phyloP scores from a whole-genome alignment of 192 early-diverging fungal genomes.

The Umbelopsis isabellina region DNA sequence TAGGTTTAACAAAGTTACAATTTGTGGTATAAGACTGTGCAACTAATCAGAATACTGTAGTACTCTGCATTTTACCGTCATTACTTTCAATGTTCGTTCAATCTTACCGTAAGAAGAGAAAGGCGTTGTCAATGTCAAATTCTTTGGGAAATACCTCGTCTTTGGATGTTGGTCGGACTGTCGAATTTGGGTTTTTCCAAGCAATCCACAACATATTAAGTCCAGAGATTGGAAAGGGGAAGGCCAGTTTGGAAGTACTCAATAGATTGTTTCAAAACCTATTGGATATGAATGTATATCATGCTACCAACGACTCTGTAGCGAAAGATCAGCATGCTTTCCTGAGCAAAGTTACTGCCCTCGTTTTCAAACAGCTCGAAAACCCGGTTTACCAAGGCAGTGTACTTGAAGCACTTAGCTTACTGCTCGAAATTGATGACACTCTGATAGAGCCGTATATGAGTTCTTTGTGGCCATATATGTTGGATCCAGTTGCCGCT shows the following conservation, averaged over 20 bases:
- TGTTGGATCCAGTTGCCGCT: conserved; percentile 23
- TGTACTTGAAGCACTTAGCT: conserved; percentile 19
- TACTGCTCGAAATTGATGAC: conserved; percentile 31
- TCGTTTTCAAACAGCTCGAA: background rate
- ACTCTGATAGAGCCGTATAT: conserved; percentile 35
- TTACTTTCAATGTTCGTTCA: conserved; percentile 28
- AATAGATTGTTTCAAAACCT: conserved; percentile 22
- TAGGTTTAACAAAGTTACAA: background rate
- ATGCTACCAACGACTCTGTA: conserved; percentile 29
- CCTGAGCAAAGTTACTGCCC: conserved; percentile 12
- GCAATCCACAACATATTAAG: conserved; percentile 17
- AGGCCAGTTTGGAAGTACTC: conserved; percentile 10
- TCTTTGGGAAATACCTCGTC: conserved; percentile 6
- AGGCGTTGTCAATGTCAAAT: conserved; percentile 8
- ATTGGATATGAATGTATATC: conserved; percentile 29
- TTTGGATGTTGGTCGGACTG: conserved; percentile 21
- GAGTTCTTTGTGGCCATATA: conserved; percentile 27
- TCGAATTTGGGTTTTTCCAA: conserved; percentile 37
- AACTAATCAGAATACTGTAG: background rate
- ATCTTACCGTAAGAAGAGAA: conserved; percentile 26
- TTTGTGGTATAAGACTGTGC: background rate
- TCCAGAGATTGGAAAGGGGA: background rate
- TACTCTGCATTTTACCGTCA: conserved; percentile 18
- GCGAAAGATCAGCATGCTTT: conserved; percentile 20
- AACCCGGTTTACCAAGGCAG: background rate